Conservation (phyloP, 345 rosid genomes). For the Psidium friedrichsthalianum region DNA sequence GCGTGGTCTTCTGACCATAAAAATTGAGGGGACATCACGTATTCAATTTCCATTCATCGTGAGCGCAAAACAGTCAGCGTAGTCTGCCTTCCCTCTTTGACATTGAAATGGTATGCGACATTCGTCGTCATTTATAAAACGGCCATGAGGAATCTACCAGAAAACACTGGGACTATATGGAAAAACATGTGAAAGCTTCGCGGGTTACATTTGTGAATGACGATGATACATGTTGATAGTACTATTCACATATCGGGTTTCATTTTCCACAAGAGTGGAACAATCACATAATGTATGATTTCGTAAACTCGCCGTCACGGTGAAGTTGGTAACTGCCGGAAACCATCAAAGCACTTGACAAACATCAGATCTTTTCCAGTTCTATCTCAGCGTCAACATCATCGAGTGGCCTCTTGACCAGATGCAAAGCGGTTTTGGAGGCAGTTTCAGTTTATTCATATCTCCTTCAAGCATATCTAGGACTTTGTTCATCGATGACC, state of each 20-base stretch:
- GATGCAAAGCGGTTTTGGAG: not conserved
- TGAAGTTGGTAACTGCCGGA: not conserved
- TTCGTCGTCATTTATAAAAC: not conserved
- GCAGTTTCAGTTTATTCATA: not conserved
- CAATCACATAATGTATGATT: not conserved
- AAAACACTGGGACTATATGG: not conserved
- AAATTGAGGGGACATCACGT: not conserved
- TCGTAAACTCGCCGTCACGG: not conserved
- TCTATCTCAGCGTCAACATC: not conserved
- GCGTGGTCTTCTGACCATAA: not conserved
- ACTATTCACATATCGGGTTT: not conserved
- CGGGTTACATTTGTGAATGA: not conserved
- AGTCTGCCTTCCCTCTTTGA: not conserved
- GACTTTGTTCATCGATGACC: not conserved
- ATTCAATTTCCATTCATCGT: not conserved
- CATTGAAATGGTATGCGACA: no score
- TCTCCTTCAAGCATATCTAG: not conserved
- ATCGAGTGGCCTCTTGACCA: rapidly evolving
- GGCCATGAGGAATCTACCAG: not conserved
- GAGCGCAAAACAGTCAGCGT: not conserved
- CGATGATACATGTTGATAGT: not conserved
- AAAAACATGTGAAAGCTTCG: not conserved
- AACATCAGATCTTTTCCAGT: not conserved
- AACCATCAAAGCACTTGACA: not conserved
- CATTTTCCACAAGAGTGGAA: not conserved